These are phyloP conservation scores for Phylloporus sp. DNA, from an alignment of 768 basidiomycete genomes.

Conservation along the genomic window DNA sequence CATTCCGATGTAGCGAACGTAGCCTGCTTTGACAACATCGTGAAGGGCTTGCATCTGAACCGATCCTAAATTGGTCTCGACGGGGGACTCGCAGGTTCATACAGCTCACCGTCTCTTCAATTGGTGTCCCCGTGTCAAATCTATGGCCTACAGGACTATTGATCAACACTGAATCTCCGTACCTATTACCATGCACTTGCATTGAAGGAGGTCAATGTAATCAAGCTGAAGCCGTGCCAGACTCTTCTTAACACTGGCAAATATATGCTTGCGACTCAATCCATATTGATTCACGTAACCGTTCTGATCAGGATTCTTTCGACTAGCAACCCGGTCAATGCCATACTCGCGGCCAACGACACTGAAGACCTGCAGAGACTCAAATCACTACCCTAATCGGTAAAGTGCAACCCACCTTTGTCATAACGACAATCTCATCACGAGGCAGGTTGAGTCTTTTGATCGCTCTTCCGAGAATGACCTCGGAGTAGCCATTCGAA, in stretches of 20 bases:
- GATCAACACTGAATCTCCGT: neutral
- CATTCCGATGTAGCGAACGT: conserved; percentile 45
- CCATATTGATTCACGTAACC: conserved; percentile 49
- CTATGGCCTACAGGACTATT: conserved; percentile 35
- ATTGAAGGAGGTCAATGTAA: conserved; percentile 56
- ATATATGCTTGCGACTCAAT: conserved; percentile 52
- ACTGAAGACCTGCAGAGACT: conserved; percentile 37
- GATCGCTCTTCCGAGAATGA: conserved; percentile 67
- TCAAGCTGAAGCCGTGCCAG: conserved; percentile 42
- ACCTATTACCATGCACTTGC: conserved; percentile 21
- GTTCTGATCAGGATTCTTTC: conserved; percentile 30
- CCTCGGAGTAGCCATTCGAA: conserved; percentile 61
- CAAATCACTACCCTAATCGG: neutral
- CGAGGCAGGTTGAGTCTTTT: conserved; percentile 63
- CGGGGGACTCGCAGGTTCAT: neutral
- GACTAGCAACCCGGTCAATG: conserved; percentile 6
- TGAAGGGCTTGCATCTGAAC: conserved; percentile 44
- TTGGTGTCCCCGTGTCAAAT: conserved; percentile 47
- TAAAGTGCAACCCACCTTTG: conserved; percentile 44
- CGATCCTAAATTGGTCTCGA: neutral
- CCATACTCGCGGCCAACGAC: conserved; percentile 25
- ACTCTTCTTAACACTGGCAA: conserved; percentile 46
- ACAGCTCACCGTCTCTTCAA: conserved; percentile 37
- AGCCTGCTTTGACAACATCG: conserved; percentile 46
- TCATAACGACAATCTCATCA: conserved; percentile 72